Evolutionary conservation across 108 stramenopile species (phyloP), one percentile per base, ranked within the genome.

Genomic region (Fistulifera solaris): DNA sequence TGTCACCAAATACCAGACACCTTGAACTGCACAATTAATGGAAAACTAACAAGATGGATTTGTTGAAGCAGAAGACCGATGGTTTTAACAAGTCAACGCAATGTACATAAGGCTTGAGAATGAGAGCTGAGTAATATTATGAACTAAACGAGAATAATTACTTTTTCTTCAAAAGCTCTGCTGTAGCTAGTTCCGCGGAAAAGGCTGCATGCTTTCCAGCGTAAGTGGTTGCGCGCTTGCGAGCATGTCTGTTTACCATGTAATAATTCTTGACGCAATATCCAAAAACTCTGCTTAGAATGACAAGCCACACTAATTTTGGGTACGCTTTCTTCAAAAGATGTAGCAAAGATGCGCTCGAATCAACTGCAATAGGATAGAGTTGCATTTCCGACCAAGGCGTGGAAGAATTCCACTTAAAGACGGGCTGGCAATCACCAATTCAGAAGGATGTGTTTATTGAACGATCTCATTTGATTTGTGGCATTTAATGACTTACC

Each of bases 311-410:
- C 59, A 83, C 79, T 48, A 93, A 48, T 59, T 89, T 89, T 0
- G 91, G 67, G 54, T 82, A 86, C 16, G 65, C 80, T 35, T 78
- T 83, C 22, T 61, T 72, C 18, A 83, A 42, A 39, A 79, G 68
- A 38, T 85, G 78, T 19, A 59, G 45, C 53, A 63, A 56, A 10
- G 73, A 60, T 35, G 64, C 43, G 44, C 40, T 50, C 17, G 50
- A 67, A 27, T 61, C 68, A 21, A 46, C 28, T 53, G 59, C 73
- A 52, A 82, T 65, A 26, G 79, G 84, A 21, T 79, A 76, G n/a
- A 89, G 48, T 62, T 93, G 92, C 89, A 93, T 93, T 54, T 96
- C 95, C 13, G 85, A 76, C 95, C 95, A 96, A 7, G 93, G 95
- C 1, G 84, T 89, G 7, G 86, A 62, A 6, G 93, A 85, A 55